Evolutionary conservation across 2,329 filamentous ascomycete species (phyloP).

Genomic region (Fusarium sambucinum): DNA sequence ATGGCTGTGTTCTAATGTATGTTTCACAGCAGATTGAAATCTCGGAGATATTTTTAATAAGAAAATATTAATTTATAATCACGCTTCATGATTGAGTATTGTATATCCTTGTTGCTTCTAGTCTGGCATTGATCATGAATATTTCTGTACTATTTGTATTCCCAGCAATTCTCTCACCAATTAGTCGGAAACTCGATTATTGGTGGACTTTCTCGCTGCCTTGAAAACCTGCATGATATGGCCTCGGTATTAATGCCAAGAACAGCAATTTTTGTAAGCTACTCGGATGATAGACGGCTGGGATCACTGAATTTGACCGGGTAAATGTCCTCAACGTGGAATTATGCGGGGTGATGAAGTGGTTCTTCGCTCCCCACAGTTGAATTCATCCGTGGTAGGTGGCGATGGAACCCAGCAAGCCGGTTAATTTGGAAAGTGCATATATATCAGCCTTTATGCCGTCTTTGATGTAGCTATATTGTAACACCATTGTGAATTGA

Average conservation of each 20-base stretch:
- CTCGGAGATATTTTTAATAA: not conserved
- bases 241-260: constrained; percentile 2
- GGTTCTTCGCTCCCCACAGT: constrained; percentile 9
- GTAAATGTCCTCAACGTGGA: constrained; percentile 1
- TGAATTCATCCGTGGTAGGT: constrained; percentile 10
- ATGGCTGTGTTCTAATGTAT: no score
- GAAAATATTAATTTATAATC: not conserved
- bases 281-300: not conserved
- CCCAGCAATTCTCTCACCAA: no score
- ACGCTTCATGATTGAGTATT: not conserved
- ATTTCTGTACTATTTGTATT: no score
- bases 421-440: not conserved
- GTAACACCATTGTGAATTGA: not conserved
- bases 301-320: not conserved
- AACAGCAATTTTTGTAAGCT: not conserved
- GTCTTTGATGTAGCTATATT: accelerated
- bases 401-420: not conserved
- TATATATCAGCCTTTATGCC: not conserved
- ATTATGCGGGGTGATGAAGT: constrained; percentile 10
- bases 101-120: not conserved
- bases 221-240: not conserved
- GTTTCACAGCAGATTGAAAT: no score
- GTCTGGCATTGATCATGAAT: not conserved
- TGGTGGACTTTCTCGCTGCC: constrained; percentile 4
- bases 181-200: not conserved